Conservation (phyloP, 1,284 basidiomycete species). For the Heterobasidion irregulare region DNA sequence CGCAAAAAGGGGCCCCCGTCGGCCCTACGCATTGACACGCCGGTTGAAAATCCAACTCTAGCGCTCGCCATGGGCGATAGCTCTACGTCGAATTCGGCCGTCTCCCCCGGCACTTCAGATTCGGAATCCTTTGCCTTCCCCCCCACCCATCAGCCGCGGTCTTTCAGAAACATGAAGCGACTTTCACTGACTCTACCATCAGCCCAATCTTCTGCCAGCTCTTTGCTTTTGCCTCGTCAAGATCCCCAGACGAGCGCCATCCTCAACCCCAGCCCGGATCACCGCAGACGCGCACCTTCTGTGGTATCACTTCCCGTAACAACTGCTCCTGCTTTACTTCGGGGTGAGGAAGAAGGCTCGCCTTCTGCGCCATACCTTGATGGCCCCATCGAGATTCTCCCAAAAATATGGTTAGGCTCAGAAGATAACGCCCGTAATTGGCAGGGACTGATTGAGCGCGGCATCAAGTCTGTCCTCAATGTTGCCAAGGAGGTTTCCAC, state of each 20-base stretch:
- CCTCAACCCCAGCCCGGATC: conserved; percentile 16
- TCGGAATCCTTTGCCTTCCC: conserved; percentile 39
- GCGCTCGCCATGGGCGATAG: conserved; percentile 38
- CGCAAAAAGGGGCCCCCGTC: conserved; percentile 50
- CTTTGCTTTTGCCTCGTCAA: conserved; percentile 29
- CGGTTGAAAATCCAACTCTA: conserved; percentile 37
- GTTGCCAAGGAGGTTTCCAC: conserved; percentile 91
- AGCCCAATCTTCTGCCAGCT: conserved; percentile 46
- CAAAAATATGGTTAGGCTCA: conserved; percentile 87
- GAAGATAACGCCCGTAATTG: conserved; percentile 89
- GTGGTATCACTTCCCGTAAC: conserved; percentile 53
- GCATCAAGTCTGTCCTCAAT: conserved; percentile 82
- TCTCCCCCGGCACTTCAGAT: conserved; percentile 46
- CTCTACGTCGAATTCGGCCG: conserved; percentile 35
- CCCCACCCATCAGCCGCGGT: conserved; percentile 29
- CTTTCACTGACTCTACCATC: conserved; percentile 62
- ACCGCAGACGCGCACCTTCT: conserved; percentile 48
- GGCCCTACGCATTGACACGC: conserved; percentile 51
- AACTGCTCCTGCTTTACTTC: conserved; percentile 40
- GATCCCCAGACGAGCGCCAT: not conserved
- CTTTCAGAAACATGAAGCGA: conserved; percentile 66
- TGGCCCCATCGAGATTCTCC: conserved; percentile 86
- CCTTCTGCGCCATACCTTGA: conserved; percentile 68
- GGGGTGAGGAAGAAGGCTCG: conserved; percentile 59
- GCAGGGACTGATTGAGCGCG: conserved; percentile 57